These are phyloP conservation scores for Ustilago curta DNA, from an alignment of 1,284 basidiomycete species.

Conservation along the genomic window DNA sequence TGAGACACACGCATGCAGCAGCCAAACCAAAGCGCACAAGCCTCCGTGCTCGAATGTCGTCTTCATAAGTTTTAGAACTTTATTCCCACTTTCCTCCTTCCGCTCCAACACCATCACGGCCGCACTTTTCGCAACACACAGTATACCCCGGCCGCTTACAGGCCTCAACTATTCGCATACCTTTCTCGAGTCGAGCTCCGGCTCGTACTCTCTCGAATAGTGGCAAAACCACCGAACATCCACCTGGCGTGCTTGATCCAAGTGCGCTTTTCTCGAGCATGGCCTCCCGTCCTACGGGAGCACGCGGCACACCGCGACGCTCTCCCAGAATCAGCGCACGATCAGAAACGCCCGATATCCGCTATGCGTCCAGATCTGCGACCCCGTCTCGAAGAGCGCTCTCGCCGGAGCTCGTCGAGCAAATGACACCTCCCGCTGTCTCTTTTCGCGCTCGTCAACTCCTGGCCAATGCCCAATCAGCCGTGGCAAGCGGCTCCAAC, in stretches of 20 bases:
- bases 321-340: conserved; percentile 27
- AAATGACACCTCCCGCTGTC: conserved; percentile 28
- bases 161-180: too few species aligned
- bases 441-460: conserved; percentile 11
- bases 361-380: background rate
- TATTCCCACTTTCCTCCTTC: background rate
- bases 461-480: background rate
- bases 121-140: too few species aligned
- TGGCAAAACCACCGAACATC: background rate
- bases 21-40: conserved; percentile 1
- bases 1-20: conserved; percentile 4
- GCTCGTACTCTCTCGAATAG: background rate
- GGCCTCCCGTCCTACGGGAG: conserved; percentile 14
- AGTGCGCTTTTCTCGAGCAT: conserved; percentile 4
- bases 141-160: too few species aligned
- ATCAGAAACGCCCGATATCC: conserved; percentile 28
- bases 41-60: too few species aligned
- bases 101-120: background rate
- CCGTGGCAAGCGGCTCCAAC: conserved; percentile 13
- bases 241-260: background rate
- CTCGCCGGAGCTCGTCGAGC: conserved; percentile 34
- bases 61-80: too few species aligned
- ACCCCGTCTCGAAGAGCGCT: conserved; percentile 18
- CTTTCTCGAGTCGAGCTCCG: too few species aligned
- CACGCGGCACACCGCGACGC: conserved; percentile 21